These are phyloP conservation scores for Rhodosporidiobolus odoratus DNA, from an alignment of 768 basidiomycete genomes.

Conservation along the genomic window DNA sequence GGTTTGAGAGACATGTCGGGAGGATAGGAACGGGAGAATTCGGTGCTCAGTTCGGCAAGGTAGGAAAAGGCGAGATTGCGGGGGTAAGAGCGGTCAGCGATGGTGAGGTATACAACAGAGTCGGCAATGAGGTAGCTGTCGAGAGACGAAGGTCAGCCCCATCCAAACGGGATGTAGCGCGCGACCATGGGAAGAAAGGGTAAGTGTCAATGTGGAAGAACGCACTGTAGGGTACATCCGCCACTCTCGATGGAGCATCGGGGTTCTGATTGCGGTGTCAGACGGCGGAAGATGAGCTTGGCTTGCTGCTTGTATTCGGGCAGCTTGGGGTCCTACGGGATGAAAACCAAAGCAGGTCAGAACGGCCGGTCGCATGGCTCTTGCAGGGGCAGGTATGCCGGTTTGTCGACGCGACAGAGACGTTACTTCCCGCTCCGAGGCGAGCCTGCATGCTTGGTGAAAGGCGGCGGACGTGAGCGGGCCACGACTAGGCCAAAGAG, in stretches of 20 bases:
- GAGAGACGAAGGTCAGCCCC: neutral
- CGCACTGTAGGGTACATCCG: conserved; percentile 90
- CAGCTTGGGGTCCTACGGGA: conserved; percentile 73
- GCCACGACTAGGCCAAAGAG: too few relatives aligned
- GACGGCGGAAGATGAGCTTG: conserved; percentile 89
- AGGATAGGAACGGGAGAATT: conserved; percentile 88
- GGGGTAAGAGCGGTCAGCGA: conserved; percentile 76
- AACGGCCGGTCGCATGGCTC: conserved; percentile 1
- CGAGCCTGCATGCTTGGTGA: too few relatives aligned
- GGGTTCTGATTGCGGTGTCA: conserved; percentile 89
- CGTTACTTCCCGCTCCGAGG: too few relatives aligned
- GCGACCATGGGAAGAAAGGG: conserved; percentile 13
- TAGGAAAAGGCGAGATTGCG: conserved; percentile 96
- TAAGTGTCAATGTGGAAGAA: conserved; percentile 35
- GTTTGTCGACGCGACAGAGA: too few relatives aligned
- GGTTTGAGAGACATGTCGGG: conserved; percentile 62
- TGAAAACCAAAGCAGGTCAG: neutral
- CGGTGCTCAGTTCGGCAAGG: conserved; percentile 92
- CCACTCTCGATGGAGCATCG: conserved; percentile 96
- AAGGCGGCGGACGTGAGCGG: too few relatives aligned
- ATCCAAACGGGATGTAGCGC: too few relatives aligned
- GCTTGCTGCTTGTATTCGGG: conserved; percentile 98
- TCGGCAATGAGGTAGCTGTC: conserved; percentile 86
- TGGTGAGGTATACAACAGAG: conserved; percentile 89
- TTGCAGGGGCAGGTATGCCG: too few relatives aligned